These are phyloP conservation scores for Microbotryum intermedium DNA, from an alignment of 1,284 basidiomycete species.

Conservation along the genomic window DNA sequence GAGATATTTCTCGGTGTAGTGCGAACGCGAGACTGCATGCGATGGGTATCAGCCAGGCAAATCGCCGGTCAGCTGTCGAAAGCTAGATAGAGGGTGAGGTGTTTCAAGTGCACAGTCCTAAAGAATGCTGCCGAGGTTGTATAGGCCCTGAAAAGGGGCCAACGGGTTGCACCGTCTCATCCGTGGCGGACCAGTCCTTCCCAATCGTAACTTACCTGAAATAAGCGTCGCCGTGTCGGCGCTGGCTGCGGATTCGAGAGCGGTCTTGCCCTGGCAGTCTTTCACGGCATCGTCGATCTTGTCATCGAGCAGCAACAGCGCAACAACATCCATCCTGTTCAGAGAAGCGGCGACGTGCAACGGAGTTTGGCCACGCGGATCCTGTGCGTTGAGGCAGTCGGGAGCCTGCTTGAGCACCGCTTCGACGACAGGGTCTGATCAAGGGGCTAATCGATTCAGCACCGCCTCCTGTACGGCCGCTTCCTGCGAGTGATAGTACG, in stretches of 20 bases:
- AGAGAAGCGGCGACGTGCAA: slow-evolving; percentile 79
- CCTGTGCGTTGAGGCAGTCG: slow-evolving; percentile 28
- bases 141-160: too few species aligned
- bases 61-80: not conserved
- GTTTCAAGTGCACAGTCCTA: too few species aligned
- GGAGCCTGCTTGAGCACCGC: slow-evolving; percentile 31
- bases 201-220: slow-evolving; percentile 50
- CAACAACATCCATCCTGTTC: slow-evolving; percentile 64
- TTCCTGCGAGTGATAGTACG: not conserved
- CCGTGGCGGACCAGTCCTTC: not conserved
- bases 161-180: not conserved
- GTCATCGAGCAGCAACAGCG: slow-evolving; percentile 35
- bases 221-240: slow-evolving; percentile 58
- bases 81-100: not conserved
- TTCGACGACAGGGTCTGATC: slow-evolving; percentile 33
- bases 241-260: slow-evolving; percentile 61
- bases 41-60: not conserved
- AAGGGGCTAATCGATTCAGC: not conserved
- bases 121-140: too few species aligned
- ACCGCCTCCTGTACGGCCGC: not conserved
- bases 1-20: slow-evolving; percentile 67
- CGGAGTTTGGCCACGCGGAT: slow-evolving; percentile 57
- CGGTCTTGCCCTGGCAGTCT: slow-evolving; percentile 62
- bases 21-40: slow-evolving; percentile 63
- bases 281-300: slow-evolving; percentile 60